Percentiles rank a stretch among this genome's conserved stretches.
These are phyloP conservation scores for Oenanthe sinensis DNA, from an alignment of 129 eudicot genomes.

Conservation along the genomic window DNA sequence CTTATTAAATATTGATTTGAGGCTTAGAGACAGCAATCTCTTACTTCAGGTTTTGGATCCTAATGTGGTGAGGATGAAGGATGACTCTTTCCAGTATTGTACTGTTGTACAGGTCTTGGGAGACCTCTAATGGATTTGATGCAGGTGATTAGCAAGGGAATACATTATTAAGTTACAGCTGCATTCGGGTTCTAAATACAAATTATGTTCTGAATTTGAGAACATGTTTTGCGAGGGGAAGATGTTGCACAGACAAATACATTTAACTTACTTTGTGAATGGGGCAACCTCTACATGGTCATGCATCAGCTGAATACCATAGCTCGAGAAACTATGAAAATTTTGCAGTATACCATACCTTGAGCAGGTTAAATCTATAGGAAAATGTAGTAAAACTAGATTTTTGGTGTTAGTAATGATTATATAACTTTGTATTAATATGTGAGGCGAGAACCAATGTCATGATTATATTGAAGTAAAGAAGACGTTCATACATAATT, in stretches of 20 bases:
- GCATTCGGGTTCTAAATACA: background rate
- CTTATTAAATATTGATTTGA: conserved; percentile 57
- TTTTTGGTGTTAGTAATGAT: background rate
- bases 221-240: background rate
- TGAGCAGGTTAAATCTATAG: background rate
- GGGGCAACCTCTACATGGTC: background rate
- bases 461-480: background rate
- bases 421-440: background rate
- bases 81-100: background rate
- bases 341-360: background rate
- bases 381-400: background rate
- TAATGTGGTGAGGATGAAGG: background rate
- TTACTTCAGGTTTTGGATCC: background rate
- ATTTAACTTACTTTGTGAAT: background rate
- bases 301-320: background rate
- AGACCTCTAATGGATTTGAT: background rate
- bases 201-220: background rate
- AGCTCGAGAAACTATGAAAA: background rate
- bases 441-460: background rate
- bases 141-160: background rate
- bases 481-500: background rate
- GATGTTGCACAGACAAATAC: background rate
- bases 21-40: background rate
- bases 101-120: background rate
- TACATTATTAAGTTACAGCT: background rate